These are phyloP conservation scores for Filosporella fistucella DNA, from an alignment of 495 filamentous ascomycete species.

Conservation along the genomic window DNA sequence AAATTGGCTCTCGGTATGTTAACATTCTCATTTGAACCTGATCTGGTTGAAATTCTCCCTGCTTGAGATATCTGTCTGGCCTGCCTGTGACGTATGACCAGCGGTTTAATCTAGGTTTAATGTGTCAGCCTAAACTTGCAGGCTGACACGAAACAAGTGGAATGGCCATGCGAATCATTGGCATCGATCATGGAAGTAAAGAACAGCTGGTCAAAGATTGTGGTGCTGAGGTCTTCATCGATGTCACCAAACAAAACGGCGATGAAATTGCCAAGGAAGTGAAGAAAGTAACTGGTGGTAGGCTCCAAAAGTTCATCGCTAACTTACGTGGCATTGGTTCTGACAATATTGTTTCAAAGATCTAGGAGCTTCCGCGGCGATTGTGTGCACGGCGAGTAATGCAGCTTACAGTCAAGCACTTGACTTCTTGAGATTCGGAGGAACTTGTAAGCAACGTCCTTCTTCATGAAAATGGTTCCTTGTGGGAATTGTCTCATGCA, in stretches of 20 bases:
- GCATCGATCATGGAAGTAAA: slow-evolving; percentile 63
- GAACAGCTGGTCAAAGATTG: slow-evolving; percentile 50
- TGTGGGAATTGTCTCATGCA: not conserved
- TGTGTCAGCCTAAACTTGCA: too few species aligned
- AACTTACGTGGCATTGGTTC: not conserved
- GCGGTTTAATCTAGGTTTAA: too few species aligned
- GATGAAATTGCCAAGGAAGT: slow-evolving; percentile 40
- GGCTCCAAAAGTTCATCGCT: too few species aligned
- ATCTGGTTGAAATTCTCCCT: too few species aligned
- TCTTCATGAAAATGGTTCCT: too few species aligned
- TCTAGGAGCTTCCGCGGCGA: slow-evolving; percentile 53
- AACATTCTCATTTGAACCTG: too few species aligned
- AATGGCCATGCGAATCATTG: slow-evolving; percentile 65
- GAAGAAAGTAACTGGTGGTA: slow-evolving; percentile 51
- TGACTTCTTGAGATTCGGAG: slow-evolving; percentile 57
- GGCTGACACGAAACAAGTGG: too few species aligned
- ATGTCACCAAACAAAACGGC: slow-evolving; percentile 54
- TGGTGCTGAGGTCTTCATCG: slow-evolving; percentile 67
- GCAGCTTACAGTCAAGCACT: slow-evolving; percentile 58
- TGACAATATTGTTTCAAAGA: not conserved
- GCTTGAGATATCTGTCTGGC: too few species aligned
- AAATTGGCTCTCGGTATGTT: slow-evolving; percentile 52
- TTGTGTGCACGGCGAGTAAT: slow-evolving; percentile 63
- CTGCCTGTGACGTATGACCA: too few species aligned
- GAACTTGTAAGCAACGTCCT: slow-evolving; percentile 34